Percentiles rank a stretch among this genome's conserved stretches.
These are phyloP conservation scores for Arthrobotrys pseudoclavata DNA, from an alignment of 2,329 filamentous ascomycete genomes.

Conservation along the genomic window DNA sequence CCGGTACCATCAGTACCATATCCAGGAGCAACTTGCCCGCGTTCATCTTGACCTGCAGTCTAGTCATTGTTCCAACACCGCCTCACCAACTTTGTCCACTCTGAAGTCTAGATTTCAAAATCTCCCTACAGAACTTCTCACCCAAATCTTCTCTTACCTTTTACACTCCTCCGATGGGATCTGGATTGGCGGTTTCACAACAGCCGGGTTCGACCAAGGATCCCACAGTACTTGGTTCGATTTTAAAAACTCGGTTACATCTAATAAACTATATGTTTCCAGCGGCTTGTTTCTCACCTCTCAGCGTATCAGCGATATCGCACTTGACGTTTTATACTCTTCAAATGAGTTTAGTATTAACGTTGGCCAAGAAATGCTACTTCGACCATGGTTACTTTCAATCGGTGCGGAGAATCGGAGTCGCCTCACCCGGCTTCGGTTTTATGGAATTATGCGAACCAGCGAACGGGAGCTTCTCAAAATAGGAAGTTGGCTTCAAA, in stretches of 20 bases:
- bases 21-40: neutral
- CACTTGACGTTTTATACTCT: conserved; percentile 27
- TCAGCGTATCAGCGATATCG: conserved; percentile 23
- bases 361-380: neutral
- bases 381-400: conserved; percentile 27
- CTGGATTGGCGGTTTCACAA: neutral
- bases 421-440: conserved; percentile 1
- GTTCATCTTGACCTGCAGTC: neutral
- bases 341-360: conserved; percentile 21
- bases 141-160: neutral
- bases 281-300: conserved; percentile 35
- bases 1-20: neutral
- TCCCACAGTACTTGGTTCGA: neutral
- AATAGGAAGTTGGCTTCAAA: conserved; percentile 21
- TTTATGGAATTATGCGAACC: neutral
- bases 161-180: neutral
- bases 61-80: neutral
- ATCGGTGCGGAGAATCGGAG: conserved; percentile 26
- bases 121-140: neutral
- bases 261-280: neutral
- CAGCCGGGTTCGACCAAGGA: neutral
- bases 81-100: neutral
- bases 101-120: neutral
- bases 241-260: neutral
- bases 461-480: conserved; percentile 9